These are phyloP conservation scores for Capsella bursapastoris DNA, from an alignment of 345 rosid genomes.

Conservation along the genomic window DNA sequence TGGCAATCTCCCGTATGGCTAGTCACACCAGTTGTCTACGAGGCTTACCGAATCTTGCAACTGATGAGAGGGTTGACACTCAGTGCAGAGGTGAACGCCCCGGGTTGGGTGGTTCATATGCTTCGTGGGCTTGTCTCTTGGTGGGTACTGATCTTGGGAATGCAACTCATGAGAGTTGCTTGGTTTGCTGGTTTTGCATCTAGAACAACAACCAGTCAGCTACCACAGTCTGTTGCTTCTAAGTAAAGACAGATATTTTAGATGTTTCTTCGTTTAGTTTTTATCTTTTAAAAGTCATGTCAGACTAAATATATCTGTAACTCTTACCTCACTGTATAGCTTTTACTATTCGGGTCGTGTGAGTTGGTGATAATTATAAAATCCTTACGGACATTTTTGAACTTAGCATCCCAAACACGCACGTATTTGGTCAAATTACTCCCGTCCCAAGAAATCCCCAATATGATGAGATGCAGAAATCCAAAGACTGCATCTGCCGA, in stretches of 20 bases:
- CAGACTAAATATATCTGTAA: constrained; percentile 7
- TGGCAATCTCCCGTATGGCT: constrained; percentile 96
- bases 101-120: constrained; percentile 79
- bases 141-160: constrained; percentile 89
- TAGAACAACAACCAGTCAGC: constrained; percentile 35
- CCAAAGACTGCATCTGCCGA: no score
- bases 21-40: constrained; percentile 89
- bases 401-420: no score
- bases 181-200: constrained; percentile 91
- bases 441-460: no score
- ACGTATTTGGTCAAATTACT: no score
- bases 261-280: constrained; percentile 18
- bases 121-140: constrained; percentile 85
- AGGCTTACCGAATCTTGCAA: constrained; percentile 79
- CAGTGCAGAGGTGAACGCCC: constrained; percentile 71
- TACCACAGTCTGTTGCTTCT: constrained; percentile 41
- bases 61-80: constrained; percentile 88
- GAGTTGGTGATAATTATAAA: constrained; percentile 12
- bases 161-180: constrained; percentile 96
- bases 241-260: constrained; percentile 37
- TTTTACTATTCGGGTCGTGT: constrained; percentile 1
- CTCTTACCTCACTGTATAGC: constrained; percentile 32
- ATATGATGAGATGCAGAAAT: no score
- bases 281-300: constrained; percentile 30
- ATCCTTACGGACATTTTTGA: no score